Conservation (phyloP, 352 stramenopile genomes). For the Globisporangium mamillatum region DNA sequence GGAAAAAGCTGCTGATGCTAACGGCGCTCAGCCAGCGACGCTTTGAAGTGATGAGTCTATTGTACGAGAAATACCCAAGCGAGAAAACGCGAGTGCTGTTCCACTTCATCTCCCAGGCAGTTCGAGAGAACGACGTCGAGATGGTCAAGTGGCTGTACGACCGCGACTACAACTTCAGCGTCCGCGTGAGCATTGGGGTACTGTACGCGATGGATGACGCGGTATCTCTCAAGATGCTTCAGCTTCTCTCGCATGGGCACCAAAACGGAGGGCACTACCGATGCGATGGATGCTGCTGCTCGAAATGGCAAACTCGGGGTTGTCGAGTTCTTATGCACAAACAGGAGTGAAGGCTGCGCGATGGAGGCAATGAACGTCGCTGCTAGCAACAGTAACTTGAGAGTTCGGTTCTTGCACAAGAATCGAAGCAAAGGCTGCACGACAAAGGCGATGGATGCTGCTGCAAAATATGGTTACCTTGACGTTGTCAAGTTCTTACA, state of each 20-base stretch:
- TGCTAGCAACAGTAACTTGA: background rate
- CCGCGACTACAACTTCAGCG: background rate
- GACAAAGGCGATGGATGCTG: background rate
- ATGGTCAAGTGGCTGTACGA: conserved; percentile 8
- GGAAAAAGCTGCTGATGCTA: too few relatives aligned
- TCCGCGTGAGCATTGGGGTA: too few relatives aligned
- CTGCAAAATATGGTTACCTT: too few relatives aligned
- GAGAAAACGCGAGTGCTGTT: background rate
- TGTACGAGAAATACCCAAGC: background rate
- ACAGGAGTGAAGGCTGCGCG: background rate
- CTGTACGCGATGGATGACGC: too few relatives aligned
- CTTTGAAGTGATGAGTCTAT: background rate
- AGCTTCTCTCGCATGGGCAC: background rate
- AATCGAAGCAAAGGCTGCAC: background rate
- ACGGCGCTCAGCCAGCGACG: too few relatives aligned
- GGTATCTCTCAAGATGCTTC: too few relatives aligned
- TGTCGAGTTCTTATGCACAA: background rate
- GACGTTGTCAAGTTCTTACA: too few relatives aligned
- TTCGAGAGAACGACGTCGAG: background rate
- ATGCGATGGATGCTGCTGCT: too few relatives aligned
- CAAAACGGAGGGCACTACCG: too few relatives aligned
- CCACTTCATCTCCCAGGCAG: background rate
- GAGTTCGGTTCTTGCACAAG: too few relatives aligned
- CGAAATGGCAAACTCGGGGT: background rate
- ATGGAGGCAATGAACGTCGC: background rate